phyloP scores from a whole-genome alignment of 495 filamentous ascomycete genomes.

The Evansstolkia leycettana region DNA sequence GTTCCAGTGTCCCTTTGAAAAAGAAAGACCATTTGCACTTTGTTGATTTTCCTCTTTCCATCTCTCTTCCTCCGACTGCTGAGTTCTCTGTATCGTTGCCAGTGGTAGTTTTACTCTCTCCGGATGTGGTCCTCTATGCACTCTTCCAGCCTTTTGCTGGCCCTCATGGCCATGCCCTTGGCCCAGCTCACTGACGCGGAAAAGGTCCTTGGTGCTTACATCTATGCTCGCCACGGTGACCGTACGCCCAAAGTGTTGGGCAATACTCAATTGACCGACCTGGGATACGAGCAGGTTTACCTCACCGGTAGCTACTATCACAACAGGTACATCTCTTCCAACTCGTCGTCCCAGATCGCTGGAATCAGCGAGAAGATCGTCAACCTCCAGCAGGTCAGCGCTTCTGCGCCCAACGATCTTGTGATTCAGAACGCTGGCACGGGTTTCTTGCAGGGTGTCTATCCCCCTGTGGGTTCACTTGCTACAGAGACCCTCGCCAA shows the following conservation, averaged over 20 bases:
- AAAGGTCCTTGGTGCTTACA: conserved; percentile 49
- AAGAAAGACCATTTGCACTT: no score
- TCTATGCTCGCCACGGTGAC: conserved; percentile 56
- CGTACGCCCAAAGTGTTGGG: conserved; percentile 43
- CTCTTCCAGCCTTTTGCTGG: conserved; percentile 17
- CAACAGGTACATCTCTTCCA: conserved; percentile 42
- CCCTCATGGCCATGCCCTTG: conserved; percentile 13
- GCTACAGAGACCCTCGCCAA: conserved; percentile 34
- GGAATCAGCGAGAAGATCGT: conserved; percentile 46
- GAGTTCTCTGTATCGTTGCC: no score
- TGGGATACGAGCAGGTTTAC: conserved; percentile 52
- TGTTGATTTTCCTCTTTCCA: no score
- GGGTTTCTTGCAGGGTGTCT: conserved; percentile 51
- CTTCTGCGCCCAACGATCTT: conserved; percentile 42
- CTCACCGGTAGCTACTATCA: conserved; percentile 50
- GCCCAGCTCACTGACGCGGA: conserved; percentile 34
- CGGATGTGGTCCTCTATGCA: conserved; percentile 18
- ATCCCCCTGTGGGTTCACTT: conserved; percentile 40
- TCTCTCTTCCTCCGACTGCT: no score
- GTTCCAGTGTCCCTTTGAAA: no score
- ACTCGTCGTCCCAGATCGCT: conserved; percentile 37
- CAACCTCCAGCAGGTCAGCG: conserved; percentile 44
- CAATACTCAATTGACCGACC: conserved; percentile 41
- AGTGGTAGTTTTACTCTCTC: conserved; percentile 1
- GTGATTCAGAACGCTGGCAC: conserved; percentile 49